Percentiles rank a stretch among this genome's conserved stretches.
phyloP scores from a whole-genome alignment of 257 asterid species.

The Plantago ovata region DNA sequence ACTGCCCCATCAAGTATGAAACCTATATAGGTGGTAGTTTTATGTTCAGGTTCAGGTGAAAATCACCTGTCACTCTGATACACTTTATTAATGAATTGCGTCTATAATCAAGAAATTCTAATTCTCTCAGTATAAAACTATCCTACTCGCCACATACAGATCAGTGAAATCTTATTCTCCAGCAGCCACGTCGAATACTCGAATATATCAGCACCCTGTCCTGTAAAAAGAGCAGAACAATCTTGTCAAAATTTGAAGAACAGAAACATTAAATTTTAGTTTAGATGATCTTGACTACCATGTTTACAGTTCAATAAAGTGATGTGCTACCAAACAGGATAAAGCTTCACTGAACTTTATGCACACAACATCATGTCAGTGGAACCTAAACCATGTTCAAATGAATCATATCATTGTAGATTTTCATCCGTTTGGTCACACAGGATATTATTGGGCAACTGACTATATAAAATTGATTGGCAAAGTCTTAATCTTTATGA shows the following conservation, averaged over 20 bases:
- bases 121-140: constrained; percentile 21
- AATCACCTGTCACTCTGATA: not conserved
- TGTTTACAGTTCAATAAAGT: not conserved
- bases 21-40: no score
- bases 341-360: not conserved
- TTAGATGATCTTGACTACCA: not conserved
- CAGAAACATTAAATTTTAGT: not conserved
- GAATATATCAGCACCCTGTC: constrained; percentile 14
- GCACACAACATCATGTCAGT: constrained; percentile 12
- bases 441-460: no score
- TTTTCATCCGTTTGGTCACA: not conserved
- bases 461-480: not conserved
- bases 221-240: constrained; percentile 20
- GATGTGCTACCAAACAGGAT: constrained; percentile 27
- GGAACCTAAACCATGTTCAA: constrained; percentile 16
- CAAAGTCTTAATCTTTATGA: not conserved
- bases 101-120: constrained; percentile 4
- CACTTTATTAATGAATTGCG: not conserved
- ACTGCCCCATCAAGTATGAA: no score
- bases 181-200: not conserved
- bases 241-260: not conserved
- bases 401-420: constrained; percentile 1
- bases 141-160: constrained; percentile 1
- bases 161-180: not conserved
- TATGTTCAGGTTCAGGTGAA: not conserved